phyloP scores from a whole-genome alignment of 2,329 filamentous ascomycete genomes.

The Immersiporthe knoxdaviesiana region DNA sequence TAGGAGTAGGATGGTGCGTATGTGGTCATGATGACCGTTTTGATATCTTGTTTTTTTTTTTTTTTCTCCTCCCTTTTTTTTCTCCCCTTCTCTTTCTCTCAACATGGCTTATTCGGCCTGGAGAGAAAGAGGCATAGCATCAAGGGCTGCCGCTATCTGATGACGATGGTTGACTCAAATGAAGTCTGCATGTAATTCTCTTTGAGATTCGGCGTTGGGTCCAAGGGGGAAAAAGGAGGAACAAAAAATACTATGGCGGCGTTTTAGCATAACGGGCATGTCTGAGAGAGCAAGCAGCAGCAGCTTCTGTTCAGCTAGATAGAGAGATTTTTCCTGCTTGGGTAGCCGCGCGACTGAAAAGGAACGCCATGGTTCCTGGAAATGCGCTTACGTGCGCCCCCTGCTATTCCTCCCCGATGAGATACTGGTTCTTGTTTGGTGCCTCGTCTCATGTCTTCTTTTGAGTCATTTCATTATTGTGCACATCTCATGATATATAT shows the following conservation, averaged over 20 bases:
- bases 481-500: neutral
- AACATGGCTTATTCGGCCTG: neutral
- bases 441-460: neutral
- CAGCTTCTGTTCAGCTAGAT: neutral
- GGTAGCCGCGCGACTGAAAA: conserved; percentile 13
- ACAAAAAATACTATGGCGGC: conserved; percentile 24
- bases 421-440: neutral
- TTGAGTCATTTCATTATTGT: neutral
- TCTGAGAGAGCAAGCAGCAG: neutral
- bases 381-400: conserved; percentile 1
- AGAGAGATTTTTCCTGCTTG: conserved; percentile 2
- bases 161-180: neutral
- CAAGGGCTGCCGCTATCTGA: neutral
- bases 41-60: too few species aligned
- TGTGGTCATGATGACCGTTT: neutral
- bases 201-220: conserved; percentile 7
- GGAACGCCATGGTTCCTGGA: neutral
- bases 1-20: neutral
- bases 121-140: neutral
- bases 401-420: neutral
- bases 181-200: neutral
- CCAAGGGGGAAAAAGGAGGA: neutral
- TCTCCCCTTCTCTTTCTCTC: neutral
- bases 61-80: too few species aligned
- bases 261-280: conserved; percentile 12